Evolutionary conservation across 106 monocot genomes (phyloP), one percentile per base, ranked within the genome.

Genomic region (Phalaenopsis equestris): DNA sequence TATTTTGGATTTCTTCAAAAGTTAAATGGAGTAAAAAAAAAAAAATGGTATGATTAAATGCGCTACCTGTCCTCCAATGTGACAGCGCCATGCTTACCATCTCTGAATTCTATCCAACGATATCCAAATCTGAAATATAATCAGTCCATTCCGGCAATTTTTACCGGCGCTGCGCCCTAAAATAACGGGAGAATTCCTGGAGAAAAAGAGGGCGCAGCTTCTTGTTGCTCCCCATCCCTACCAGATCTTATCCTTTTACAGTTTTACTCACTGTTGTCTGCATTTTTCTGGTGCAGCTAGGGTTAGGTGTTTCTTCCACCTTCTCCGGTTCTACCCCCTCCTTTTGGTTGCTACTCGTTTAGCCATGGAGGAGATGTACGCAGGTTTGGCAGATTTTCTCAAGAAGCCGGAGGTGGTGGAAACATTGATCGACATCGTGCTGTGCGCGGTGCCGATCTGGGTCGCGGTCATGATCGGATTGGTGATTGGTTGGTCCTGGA

Each of bases 391-490:
- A 79, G 92, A 82, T 41, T 80, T 97, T 12, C 65, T 94, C 77
- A 86, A 79, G 82, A 81, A 82, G 77, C 91, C 96, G 81, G 96
- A 87, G 83, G 88, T 94, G 75, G 85, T 80, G 87, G 96, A 96
- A 80, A 86, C 90, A 80, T 61, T 84, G 76, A 73, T 97, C 52
- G 97, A 97, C 83, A 56, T 94, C 18, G 78, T 97, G 65, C 85
- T 97, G 36, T 94, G 94, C 83, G 74, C 89, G 16, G 97, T 97
- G 64, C 94, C 94, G 90, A 94, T 97, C 86, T 97, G 97, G 97
- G 78, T 89, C 36, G 97, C 97, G 8, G 94, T 97, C 45, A 94
- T 92, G 97, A 97, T 97, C 80, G 97, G 97, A 14, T 75, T 97
- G 47, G 90, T 89, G 56, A 92, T 97, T 80, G 97, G 97, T 19